A percentile compares a stretch with the other conserved stretches of the same genome.
Conservation (phyloP, 345 rosid species). For the Kandelia obovata region DNA sequence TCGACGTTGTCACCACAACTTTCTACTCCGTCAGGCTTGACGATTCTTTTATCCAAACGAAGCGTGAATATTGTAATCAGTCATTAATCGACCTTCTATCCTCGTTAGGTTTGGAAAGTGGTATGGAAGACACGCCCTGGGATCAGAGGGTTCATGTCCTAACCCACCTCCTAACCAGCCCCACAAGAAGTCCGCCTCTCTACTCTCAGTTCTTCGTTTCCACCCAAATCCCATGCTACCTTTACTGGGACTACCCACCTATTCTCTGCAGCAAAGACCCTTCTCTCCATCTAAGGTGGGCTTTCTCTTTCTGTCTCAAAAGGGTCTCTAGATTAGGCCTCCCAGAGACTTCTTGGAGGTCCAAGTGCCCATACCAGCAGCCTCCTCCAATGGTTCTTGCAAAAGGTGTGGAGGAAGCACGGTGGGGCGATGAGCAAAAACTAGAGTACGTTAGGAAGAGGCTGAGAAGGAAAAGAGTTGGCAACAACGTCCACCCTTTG, state of each 20-base stretch:
- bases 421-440: conserved; percentile 59
- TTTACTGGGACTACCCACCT: conserved; percentile 78
- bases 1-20: too few relatives aligned
- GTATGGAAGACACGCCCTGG: conserved; percentile 38
- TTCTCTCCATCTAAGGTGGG: conserved; percentile 44
- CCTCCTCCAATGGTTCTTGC: conserved; percentile 71
- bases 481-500: conserved; percentile 42
- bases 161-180: conserved; percentile 57
- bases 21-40: too few relatives aligned
- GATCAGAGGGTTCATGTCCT: conserved; percentile 42
- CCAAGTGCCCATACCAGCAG: conserved; percentile 72
- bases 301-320: conserved; percentile 48
- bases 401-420: conserved; percentile 58
- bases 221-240: conserved; percentile 49
- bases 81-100: conserved; percentile 4
- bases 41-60: too few relatives aligned
- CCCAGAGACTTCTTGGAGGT: conserved; percentile 67
- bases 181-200: conserved; percentile 43
- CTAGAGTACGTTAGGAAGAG: conserved; percentile 57
- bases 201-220: conserved; percentile 55
- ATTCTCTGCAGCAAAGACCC: conserved; percentile 35
- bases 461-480: conserved; percentile 43
- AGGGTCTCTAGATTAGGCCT: conserved; percentile 48
- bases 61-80: too few relatives aligned
- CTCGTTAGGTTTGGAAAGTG: too few relatives aligned